These are phyloP conservation scores for Mycocentrospora acerina DNA, from an alignment of 2,329 filamentous ascomycete species.

Conservation along the genomic window DNA sequence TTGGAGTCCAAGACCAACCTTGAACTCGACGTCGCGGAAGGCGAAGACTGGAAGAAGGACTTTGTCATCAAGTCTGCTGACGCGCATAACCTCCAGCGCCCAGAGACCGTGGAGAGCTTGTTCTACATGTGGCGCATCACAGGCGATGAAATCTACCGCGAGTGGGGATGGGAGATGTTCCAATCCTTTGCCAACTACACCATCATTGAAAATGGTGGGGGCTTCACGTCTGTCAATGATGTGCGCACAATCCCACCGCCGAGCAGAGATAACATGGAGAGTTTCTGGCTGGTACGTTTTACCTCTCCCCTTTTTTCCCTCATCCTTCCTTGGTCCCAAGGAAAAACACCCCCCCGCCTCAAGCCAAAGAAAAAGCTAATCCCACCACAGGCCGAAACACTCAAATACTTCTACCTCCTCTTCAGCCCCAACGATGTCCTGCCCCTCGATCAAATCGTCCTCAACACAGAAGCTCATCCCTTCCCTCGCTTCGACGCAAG, in stretches of 20 bases:
- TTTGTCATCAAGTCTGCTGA: slow-evolving; percentile 81
- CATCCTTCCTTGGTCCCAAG: too few relatives aligned
- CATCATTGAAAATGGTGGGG: slow-evolving; percentile 72
- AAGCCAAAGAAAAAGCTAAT: too few relatives aligned
- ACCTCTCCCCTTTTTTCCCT: not conserved
- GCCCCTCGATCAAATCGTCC: slow-evolving; percentile 81
- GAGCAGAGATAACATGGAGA: slow-evolving; percentile 91
- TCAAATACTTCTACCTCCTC: slow-evolving; percentile 96
- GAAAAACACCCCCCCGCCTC: too few relatives aligned
- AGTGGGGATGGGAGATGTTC: slow-evolving; percentile 99
- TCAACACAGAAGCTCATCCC: slow-evolving; percentile 95
- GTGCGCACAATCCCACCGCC: slow-evolving; percentile 71
- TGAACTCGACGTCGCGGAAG: slow-evolving; percentile 27
- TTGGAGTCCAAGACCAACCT: slow-evolving; percentile 47
- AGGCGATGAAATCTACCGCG: slow-evolving; percentile 80
- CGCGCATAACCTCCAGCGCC: slow-evolving; percentile 87
- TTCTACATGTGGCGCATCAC: slow-evolving; percentile 99
- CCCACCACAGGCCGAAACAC: slow-evolving; percentile 76
- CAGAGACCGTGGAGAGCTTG: slow-evolving; percentile 93
- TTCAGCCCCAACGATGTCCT: slow-evolving; percentile 83
- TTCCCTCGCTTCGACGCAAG: slow-evolving; percentile 84
- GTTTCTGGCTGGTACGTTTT: slow-evolving; percentile 87
- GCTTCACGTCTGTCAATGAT: slow-evolving; percentile 79
- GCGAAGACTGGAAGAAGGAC: slow-evolving; percentile 73
- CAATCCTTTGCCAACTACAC: slow-evolving; percentile 85